Conservation (phyloP, 495 filamentous ascomycete genomes). For the Tetracladium marchalianum region DNA sequence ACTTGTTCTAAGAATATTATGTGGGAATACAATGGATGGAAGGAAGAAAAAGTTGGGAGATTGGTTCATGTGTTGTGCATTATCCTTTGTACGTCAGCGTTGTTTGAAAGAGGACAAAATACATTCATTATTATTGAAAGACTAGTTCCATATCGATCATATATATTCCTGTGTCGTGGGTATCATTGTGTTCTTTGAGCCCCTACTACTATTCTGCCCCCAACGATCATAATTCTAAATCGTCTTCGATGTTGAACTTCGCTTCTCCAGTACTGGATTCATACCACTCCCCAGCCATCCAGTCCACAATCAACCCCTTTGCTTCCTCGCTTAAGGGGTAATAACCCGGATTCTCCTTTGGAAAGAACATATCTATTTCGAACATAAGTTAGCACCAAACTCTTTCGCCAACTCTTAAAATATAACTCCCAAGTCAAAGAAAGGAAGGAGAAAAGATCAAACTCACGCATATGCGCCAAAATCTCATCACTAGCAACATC, state of each 20-base stretch:
- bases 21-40: not conserved
- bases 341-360: slow-evolving; percentile 73
- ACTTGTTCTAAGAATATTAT: slow-evolving; percentile 21
- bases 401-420: not conserved
- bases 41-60: no score
- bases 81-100: no score
- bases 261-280: slow-evolving; percentile 10
- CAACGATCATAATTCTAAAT: not conserved
- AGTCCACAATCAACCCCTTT: slow-evolving; percentile 49
- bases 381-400: slow-evolving; percentile 6
- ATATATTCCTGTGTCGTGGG: no score
- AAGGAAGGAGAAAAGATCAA: not conserved
- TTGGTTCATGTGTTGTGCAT: no score
- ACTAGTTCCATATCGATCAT: no score
- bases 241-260: not conserved
- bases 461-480: slow-evolving; percentile 64
- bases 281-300: slow-evolving; percentile 40
- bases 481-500: slow-evolving; percentile 69
- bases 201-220: no score
- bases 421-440: not conserved
- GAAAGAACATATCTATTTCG: slow-evolving; percentile 60
- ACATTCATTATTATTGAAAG: no score
- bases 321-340: slow-evolving; percentile 55
- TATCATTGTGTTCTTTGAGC: no score
- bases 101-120: no score